Evolutionary conservation across 1,284 basidiomycete species (phyloP), one percentile per base, ranked within the genome.

Genomic region (Apiotrichum akiyoshidainum): DNA sequence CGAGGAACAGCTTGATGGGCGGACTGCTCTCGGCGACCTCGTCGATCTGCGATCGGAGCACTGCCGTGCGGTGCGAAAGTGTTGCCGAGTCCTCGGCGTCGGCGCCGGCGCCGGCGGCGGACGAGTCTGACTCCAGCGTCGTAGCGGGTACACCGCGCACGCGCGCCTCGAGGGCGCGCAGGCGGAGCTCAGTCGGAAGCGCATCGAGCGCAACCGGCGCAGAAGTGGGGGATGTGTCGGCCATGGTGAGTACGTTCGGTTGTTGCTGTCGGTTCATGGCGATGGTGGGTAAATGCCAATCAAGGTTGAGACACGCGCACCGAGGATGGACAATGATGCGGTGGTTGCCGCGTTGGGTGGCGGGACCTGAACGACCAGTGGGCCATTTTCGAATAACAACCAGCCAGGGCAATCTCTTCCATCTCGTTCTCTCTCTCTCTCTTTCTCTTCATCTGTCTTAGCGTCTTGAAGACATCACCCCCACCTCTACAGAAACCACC

Each of bases 161-260:
- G 40, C 67, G 68, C 2, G 70, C 69, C 60, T 76, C 74, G 39
- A 76, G 64, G 1, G 68, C 65, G 7, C 68, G 65, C n/a, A 76
- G 63, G 17, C 74, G 64, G 13, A 74, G 56, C 45, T 68, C 68
- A 34, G 74, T 59, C 12, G 73, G 67, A n/a, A 76, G 51, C 42
- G 42, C 3, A 47, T 48, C 34, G 31, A 50, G 42, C 12, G 49
- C 10, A 34, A n/a, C 37, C 17, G 26, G 26, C 26, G 26, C 26
- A 31, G 26, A 31, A 7, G 26, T 7, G 26, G 26, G 26, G 26
- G 26, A 31, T 31, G 46, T 14, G 45, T 22, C 19, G 35, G 46
- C 5, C 9, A 31, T 31, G 34, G 37, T 7, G 26, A 33, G 22
- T 34, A 17, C 4, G 41, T 13, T 37, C 12, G 35, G 34, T 19